Conservation (phyloP, 768 basidiomycete genomes). For the Lactifluus pinguis region DNA sequence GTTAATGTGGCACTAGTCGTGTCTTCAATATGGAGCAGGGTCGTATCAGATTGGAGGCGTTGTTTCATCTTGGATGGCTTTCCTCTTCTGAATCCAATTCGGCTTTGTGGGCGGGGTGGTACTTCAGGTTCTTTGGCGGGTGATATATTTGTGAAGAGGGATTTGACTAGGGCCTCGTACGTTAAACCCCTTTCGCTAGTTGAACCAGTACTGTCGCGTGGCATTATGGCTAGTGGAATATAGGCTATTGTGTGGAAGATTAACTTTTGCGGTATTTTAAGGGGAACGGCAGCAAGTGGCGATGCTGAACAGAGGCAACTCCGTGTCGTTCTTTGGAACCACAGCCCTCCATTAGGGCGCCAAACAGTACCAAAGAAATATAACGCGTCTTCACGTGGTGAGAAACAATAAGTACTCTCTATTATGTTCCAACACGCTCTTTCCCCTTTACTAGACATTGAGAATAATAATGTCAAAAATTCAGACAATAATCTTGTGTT, state of each 20-base stretch:
- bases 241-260: background rate
- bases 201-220: conserved; percentile 6
- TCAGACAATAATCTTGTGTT: background rate
- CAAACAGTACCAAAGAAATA: conserved; percentile 13
- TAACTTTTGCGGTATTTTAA: background rate
- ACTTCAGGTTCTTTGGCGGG: conserved; percentile 10
- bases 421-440: background rate
- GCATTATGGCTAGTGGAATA: conserved; percentile 1
- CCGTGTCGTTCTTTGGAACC: background rate
- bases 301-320: background rate
- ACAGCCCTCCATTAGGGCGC: background rate
- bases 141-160: conserved; percentile 16
- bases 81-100: conserved; percentile 15
- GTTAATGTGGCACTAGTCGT: background rate
- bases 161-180: conserved; percentile 18
- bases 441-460: background rate
- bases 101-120: conserved; percentile 19
- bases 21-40: background rate
- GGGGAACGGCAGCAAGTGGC: background rate
- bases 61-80: background rate
- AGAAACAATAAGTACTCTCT: background rate
- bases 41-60: background rate
- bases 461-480: background rate
- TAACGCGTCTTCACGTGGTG: conserved; percentile 17
- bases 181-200: conserved; percentile 2